Percentiles rank a stretch among this genome's conserved stretches.
phyloP scores from a whole-genome alignment of 2,329 filamentous ascomycete species.

The Ampelomyces quisqualis region DNA sequence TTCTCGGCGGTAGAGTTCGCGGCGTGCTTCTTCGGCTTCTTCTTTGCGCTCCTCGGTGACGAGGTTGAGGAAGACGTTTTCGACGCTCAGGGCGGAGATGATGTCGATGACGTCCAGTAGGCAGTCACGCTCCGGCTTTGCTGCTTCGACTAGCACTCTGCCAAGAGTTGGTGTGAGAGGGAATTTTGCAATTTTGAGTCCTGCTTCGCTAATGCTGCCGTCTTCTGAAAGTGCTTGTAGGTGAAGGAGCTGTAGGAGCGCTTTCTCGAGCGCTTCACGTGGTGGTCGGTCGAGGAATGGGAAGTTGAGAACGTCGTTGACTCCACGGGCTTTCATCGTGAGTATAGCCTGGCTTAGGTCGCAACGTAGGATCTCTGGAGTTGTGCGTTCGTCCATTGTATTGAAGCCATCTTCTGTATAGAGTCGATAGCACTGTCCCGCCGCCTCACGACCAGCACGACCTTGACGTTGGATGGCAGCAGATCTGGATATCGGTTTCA shows the following conservation, averaged over 20 bases:
- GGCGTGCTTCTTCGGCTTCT: slow-evolving; percentile 56
- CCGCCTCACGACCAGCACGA: slow-evolving; percentile 87
- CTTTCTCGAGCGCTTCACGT: slow-evolving; percentile 75
- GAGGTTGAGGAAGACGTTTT: slow-evolving; percentile 63
- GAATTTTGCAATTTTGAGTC: slow-evolving; percentile 75
- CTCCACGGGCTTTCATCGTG: slow-evolving; percentile 89
- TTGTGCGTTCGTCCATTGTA: slow-evolving; percentile 68
- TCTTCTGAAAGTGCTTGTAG: slow-evolving; percentile 73
- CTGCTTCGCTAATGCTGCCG: slow-evolving; percentile 71
- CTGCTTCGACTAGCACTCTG: slow-evolving; percentile 78
- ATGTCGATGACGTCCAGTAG: slow-evolving; percentile 84
- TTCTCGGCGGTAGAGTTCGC: slow-evolving; percentile 59
- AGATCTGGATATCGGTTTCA: slow-evolving; percentile 88
- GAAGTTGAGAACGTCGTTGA: slow-evolving; percentile 78
- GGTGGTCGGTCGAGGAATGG: slow-evolving; percentile 83
- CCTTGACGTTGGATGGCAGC: slow-evolving; percentile 90
- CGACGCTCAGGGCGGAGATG: slow-evolving; percentile 65
- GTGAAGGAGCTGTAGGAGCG: slow-evolving; percentile 74
- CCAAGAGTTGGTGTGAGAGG: slow-evolving; percentile 80
- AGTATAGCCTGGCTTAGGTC: slow-evolving; percentile 84
- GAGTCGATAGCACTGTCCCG: slow-evolving; percentile 84
- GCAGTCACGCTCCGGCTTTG: slow-evolving; percentile 68
- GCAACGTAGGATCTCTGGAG: slow-evolving; percentile 86
- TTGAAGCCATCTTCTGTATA: slow-evolving; percentile 81
- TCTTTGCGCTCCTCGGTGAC: slow-evolving; percentile 62